Evolutionary conservation across 1,284 basidiomycete genomes (phyloP).

Genomic region (Ustilago esculenta): DNA sequence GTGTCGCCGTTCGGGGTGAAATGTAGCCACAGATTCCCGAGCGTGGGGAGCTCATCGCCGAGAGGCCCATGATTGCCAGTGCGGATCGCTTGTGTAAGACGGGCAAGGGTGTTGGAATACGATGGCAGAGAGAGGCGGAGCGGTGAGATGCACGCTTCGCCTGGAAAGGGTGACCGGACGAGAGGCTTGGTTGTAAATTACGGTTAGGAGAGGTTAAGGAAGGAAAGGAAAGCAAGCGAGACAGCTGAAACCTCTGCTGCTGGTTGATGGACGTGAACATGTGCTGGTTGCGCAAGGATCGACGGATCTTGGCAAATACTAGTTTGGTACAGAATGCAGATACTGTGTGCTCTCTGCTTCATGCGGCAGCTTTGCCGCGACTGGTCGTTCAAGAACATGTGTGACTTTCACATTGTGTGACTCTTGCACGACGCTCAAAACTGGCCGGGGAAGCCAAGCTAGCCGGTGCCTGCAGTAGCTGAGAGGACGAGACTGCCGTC

Average conservation of each 20-base stretch:
- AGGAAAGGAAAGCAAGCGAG: neutral
- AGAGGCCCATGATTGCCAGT: constrained; percentile 12
- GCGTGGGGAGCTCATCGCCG: constrained; percentile 5
- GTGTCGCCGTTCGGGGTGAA: constrained; percentile 47
- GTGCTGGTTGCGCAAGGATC: neutral
- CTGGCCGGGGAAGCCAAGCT: too few species aligned
- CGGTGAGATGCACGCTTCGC: neutral
- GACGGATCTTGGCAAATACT: constrained; percentile 9
- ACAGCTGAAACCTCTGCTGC: too few species aligned
- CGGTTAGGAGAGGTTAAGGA: neutral
- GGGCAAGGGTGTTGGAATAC: too few species aligned
- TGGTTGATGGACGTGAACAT: too few species aligned
- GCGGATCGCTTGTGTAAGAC: too few species aligned
- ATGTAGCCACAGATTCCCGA: constrained; percentile 29
- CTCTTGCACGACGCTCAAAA: too few species aligned
- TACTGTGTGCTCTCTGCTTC: too few species aligned
- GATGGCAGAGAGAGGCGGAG: neutral
- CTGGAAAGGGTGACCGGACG: neutral
- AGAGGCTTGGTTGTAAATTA: too few species aligned
- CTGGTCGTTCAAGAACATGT: neutral
- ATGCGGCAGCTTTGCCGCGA: too few species aligned
- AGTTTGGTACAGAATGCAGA: too few species aligned
- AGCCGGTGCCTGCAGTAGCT: too few species aligned
- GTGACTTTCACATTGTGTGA: too few species aligned
- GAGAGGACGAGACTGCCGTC: neutral